Base-by-base conservation (phyloP, 495 filamentous ascomycete genomes). In the Aspergillus sparsus region DNA sequence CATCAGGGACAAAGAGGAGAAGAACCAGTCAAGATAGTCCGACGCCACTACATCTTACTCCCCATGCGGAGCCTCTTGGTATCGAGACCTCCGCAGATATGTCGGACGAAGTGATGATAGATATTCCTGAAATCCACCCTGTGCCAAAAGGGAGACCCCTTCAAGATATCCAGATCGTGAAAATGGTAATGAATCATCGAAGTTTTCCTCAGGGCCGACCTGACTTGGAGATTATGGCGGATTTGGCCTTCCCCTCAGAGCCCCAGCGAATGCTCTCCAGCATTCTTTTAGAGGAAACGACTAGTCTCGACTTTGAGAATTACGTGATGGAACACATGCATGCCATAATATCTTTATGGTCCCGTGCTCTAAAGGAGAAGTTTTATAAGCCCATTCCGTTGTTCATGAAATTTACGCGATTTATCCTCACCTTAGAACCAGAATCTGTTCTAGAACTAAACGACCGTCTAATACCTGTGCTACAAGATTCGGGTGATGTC, bases 1-100 rank as follows among this genome's bases (percentile, higher is more conserved):
- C 88, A 1, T 82, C 77, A 7, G 73, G 74, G 5, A 91, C 90
- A 64, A 77, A 89, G 55, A 90, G 89, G 68, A 75, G 88, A 49
- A 78, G 79, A 54, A 63, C 73, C 9, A 75, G 76, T 41, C 78
- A 83, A 41, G 80, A 82, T 49, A 85, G 83, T 58, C 83, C 86
- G 6, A 73, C 75, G 12, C 77, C 74, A 10, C 62, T 88, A 34
- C 75, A 80, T n/a, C 64, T 87, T 32, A 83, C 76, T 42, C 64
- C 69, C 1, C 77, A 80, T 27, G 66, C 64, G 6, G 75, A 77
- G 50, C 53, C 55, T 16, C 62, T 63, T 31, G 67, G 62, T 39
- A 18, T 62, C 15, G 74, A 74, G 49, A 46, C 58, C 15, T 64
- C 68, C 2, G 57, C 32, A 16, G 67, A 71, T 49, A 37, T 42